Conservation (phyloP, 768 basidiomycete genomes). For the Paxillus ammoniavirescens region DNA sequence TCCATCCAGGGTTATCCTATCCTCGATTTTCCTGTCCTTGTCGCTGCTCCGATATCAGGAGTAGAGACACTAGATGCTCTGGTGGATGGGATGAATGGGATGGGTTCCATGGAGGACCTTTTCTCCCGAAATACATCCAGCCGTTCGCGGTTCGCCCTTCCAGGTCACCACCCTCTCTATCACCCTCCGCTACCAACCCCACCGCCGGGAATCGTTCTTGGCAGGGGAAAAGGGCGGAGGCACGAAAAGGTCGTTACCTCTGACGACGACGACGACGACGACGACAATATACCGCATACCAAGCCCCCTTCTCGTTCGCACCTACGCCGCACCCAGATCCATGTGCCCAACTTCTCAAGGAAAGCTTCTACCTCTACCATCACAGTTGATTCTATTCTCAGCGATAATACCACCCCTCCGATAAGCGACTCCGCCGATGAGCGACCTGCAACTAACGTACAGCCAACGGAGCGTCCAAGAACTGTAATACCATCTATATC, state of each 20-base stretch:
- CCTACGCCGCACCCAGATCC: conserved; percentile 21
- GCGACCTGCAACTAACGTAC: conserved; percentile 10
- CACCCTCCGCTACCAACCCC: conserved; percentile 83
- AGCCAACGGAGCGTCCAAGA: conserved; percentile 36
- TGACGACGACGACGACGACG: conserved; percentile 53
- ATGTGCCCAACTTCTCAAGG: conserved; percentile 20
- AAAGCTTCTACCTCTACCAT: conserved; percentile 31
- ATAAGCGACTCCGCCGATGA: conserved; percentile 10
- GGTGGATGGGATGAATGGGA: conserved; percentile 88
- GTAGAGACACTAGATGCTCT: conserved; percentile 88
- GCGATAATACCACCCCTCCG: conserved; percentile 15
- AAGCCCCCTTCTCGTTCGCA: conserved; percentile 15
- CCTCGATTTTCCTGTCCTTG: conserved; percentile 60
- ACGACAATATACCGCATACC: conserved; percentile 19
- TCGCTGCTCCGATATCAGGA: conserved; percentile 73
- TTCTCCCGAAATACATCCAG: conserved; percentile 42
- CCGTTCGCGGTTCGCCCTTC: conserved; percentile 55
- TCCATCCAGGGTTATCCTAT: conserved; percentile 20
- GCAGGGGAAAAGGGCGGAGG: conserved; percentile 38
- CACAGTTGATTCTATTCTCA: conserved; percentile 21
- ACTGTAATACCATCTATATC: conserved; percentile 76
- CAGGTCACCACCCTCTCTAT: conserved; percentile 70
- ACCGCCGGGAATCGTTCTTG: conserved; percentile 75
- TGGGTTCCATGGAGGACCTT: conserved; percentile 68
- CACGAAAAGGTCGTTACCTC: conserved; percentile 38